phyloP scores from a whole-genome alignment of 441 rosid species.

The Raphanus hybrid region DNA sequence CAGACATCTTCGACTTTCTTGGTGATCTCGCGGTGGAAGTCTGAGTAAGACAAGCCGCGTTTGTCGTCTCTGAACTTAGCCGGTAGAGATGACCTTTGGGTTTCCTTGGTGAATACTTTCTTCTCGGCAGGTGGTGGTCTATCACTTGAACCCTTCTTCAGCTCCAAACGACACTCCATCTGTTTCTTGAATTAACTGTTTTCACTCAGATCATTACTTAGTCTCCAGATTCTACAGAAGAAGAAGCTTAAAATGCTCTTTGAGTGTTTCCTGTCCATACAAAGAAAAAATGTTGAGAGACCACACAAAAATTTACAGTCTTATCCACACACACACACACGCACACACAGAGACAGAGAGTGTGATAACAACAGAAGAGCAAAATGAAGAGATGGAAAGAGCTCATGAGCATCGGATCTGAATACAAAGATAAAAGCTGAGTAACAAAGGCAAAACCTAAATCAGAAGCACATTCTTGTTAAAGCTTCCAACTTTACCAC shows the following conservation, averaged over 20 bases:
- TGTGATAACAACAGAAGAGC: not conserved
- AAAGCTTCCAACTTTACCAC: not conserved
- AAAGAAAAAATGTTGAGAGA: not conserved
- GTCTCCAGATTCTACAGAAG: slow-evolving; percentile 3
- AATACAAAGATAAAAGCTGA: slow-evolving; percentile 13
- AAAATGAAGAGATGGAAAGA: not conserved
- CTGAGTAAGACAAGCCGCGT: slow-evolving; percentile 54
- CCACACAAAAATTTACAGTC: not conserved
- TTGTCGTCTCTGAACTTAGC: slow-evolving; percentile 54
- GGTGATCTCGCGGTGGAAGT: slow-evolving; percentile 53
- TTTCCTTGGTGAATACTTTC: slow-evolving; percentile 38
- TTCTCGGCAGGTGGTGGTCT: slow-evolving; percentile 42
- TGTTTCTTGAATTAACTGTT: not conserved
- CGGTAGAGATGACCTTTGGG: slow-evolving; percentile 40
- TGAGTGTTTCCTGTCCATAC: slow-evolving; percentile 14
- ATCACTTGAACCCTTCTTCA: slow-evolving; percentile 35
- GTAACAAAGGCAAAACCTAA: slow-evolving; percentile 10
- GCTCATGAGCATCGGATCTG: slow-evolving; percentile 25
- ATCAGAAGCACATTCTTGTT: not conserved
- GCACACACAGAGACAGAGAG: not conserved
- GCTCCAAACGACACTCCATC: slow-evolving; percentile 41
- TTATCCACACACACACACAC: slow-evolving; percentile 23
- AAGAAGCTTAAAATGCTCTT: not conserved
- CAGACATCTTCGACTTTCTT: slow-evolving; percentile 47
- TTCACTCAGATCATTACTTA: slow-evolving; percentile 15